Evolutionary conservation across 371 early-diverging fungal genomes (phyloP), one percentile per base, ranked within the genome.

Genomic region (Syncephalastrum racemosum): DNA sequence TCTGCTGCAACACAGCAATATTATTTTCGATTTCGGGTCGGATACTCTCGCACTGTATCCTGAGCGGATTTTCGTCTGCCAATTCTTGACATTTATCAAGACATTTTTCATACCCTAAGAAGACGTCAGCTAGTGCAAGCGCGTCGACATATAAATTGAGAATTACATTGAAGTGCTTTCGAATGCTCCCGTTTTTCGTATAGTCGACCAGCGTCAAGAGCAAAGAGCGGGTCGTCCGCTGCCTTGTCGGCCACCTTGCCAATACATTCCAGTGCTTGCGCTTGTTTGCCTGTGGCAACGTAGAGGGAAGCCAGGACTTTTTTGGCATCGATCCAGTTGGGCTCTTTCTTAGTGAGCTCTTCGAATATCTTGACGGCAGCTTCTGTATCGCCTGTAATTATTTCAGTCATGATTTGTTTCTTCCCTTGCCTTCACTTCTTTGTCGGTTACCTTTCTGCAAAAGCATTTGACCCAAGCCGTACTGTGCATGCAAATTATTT

Each of bases 21-120:
- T 94, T 95, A 63, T 92, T 95, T 50, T 87, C 64, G 22, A 96
- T 70, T 66, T 93, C 91, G 0, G 84, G 82, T 43, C 80, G 75
- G 22, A 83, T 68, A 19, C 75, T 73, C 20, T 61, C 68, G 15
- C 58, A 52, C 24, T 62, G 68, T 12, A 42, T 19, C 12, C 62
- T 48, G 44, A 58, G 54, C 15, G 58, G 44, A 2, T 67, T 62
- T 14, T 71, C 51, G 7, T 66, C 53, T 5, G 58, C 62, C 43
- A 54, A 45, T 49, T 62, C 41, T 42, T 61, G 25, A 49, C 68
- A 51, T n/a, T 64, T 43, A 2, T 50, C 52, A 2, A 71, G 46
- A 0, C 68, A 67, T 49, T 67, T 66, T 27, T 75, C 64, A 50
- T 78, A 78, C 49, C 66, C 77, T 77, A 45, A 13, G 2, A 18